Evolutionary conservation across 805 yeast species (phyloP).

Genomic region (Ogataea henricii): DNA sequence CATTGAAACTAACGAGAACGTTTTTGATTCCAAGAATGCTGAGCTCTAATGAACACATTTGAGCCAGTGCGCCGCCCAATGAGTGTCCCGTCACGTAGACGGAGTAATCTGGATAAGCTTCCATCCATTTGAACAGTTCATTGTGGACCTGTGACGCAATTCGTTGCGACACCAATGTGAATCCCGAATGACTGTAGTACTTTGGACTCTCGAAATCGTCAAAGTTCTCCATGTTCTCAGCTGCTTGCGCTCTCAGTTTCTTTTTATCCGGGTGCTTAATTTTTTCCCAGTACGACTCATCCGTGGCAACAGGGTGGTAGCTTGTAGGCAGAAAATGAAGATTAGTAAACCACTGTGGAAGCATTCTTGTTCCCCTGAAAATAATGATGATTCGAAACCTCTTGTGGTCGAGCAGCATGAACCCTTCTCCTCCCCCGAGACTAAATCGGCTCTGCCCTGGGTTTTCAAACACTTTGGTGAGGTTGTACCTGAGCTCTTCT

Average conservation of each 20-base stretch:
- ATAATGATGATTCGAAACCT: slow-evolving; percentile 13
- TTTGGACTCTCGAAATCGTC: slow-evolving; percentile 9
- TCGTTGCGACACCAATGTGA: slow-evolving; percentile 13
- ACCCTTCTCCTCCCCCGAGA: slow-evolving; percentile 29
- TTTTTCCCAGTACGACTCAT: slow-evolving; percentile 11
- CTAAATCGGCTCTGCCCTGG: slow-evolving; percentile 7
- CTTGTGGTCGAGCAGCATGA: slow-evolving; percentile 20
- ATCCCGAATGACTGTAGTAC: slow-evolving; percentile 24
- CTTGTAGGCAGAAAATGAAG: slow-evolving; percentile 16
- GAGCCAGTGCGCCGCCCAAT: slow-evolving; percentile 64
- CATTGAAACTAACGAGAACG: slow-evolving; percentile 16
- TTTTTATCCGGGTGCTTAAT: slow-evolving; percentile 5
- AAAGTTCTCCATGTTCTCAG: slow-evolving; percentile 6
- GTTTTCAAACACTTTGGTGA: slow-evolving; percentile 14
- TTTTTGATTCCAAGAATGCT: slow-evolving; percentile 46
- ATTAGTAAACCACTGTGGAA: slow-evolving; percentile 24
- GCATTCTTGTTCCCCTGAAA: slow-evolving; percentile 23
- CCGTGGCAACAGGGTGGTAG: slow-evolving; percentile 11
- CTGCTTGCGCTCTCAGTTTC: neutral
- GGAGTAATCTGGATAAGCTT: slow-evolving; percentile 22
- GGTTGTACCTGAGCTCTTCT: slow-evolving; percentile 12
- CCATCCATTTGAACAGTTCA: slow-evolving; percentile 17
- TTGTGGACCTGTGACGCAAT: slow-evolving; percentile 15
- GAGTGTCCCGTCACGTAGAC: slow-evolving; percentile 49
- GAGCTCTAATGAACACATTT: slow-evolving; percentile 62